Evolutionary conservation across 2,329 filamentous ascomycete species (phyloP), one percentile per base, ranked within the genome.

Genomic region (Trichophyton schoenleinii): DNA sequence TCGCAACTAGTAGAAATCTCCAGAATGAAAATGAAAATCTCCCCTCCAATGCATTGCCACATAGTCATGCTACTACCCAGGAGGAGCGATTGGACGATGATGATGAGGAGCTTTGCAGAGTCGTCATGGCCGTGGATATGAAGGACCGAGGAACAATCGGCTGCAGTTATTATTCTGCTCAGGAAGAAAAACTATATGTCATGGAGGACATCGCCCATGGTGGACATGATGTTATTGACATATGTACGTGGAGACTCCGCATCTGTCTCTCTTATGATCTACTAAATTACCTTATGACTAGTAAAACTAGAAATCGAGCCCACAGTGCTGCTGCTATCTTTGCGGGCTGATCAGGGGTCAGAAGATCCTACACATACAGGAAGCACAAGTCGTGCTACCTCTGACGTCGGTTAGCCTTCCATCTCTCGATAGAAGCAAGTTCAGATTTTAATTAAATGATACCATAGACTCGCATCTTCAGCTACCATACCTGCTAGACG

Each of bases 91-190:
- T 42, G 18, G 28, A 38, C 3, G 31, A 69, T 4, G 72, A 74
- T 58, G 73, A 78, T 41, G 76, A 78, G 41, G 83, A 86, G 0
- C 69, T 85, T 42, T 81, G 83, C 61, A 88, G 94, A 69, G 75
- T 90, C 28, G 81, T 95, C 62, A 89, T 95, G 84, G 88, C 89
- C 0, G 77, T 96, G 25, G 85, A 95, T 62, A 79, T 92, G 70
- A 84, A 81, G 64, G 81, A 85, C n/a, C 81, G 83, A 34, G 84
- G 82, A 0, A 85, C 81, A 0, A 79, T 96, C 18, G 92, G 92
- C 0, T 96, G 91, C 71, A 87, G 89, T 53, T 95, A 92, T 70
- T 96, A 92, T 70, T 78, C 86, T 55, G 84, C 86, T 4, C 75
- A 80, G 28, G 83, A 90, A 44, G 85, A 88, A 68, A 83, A 80